Evolutionary conservation across 345 rosid species (phyloP), one percentile per base, ranked within the genome.

Genomic region (Clarkia xantiana): DNA sequence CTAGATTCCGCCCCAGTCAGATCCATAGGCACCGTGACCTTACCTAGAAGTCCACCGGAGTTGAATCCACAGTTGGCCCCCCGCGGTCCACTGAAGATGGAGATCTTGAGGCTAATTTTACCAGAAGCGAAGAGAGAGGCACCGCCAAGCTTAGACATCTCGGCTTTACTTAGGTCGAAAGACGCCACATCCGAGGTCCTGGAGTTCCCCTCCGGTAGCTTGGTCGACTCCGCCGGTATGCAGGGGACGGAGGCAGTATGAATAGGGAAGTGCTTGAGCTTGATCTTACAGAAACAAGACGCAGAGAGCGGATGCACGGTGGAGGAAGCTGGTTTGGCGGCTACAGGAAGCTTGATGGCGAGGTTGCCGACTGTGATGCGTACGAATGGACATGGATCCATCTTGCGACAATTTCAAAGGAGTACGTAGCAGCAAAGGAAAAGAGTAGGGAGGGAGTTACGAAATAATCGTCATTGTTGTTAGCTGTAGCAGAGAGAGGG

Each of bases 341-440:
- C 83, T 0, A 69, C 61, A 2, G 97, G 94, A 44, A 85, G 56
- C 55, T 77, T 80, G 46, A 89, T 67, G 16, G 90, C 94, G 14
- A 90, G 72, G 47, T 74, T 77, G 16, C 73, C 77, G 1, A 90
- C 81, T 13, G 91, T 72, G 14, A 89, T 65, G 44, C 94, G 90
- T 20, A 85, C 76, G 73, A 82, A 89, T 42, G 91, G 95, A 64
- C 95, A 86, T 11, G 95, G 95, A 74, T 90, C 97, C 97, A 90
- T 90, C 12, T 29, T 29, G 6, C 8, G 9, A 29, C 36, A 4
- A 29, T 5, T 10, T 29, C 36, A 7, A 29, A 7, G 36, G 8
- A 29, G 36, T n/a, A n/a, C 36, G 36, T 7, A 7, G 5, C 36
- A 1, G 36, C 8, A 10, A 1, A 5, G 0, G 0, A 1, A 29